Base-by-base conservation (phyloP, 1,284 basidiomycete genomes). In the Coriolopsis trogii region DNA sequence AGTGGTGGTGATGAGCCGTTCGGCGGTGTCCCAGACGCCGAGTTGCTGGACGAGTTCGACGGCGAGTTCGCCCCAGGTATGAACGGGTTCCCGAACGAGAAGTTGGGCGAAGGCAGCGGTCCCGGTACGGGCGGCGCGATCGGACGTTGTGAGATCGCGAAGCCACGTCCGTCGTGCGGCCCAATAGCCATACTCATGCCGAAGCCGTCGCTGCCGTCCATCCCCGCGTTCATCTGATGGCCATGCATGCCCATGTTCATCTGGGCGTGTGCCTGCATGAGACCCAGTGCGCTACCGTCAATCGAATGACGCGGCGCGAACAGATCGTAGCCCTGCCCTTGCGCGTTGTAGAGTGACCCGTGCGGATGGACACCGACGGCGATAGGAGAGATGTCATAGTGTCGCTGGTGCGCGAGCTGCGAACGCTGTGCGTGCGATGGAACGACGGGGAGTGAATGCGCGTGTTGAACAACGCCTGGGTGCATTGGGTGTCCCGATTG, bases 61-160 rank as follows among this genome's bases (percentile, higher is more conserved):
- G 43, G 46, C 26, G 46, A 23, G 38, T 36, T 55, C 20, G 39
- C 37, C 0, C 68, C 63, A 51, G 82, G 76, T 6, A 78, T 73
- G 54, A 56, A 54, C 29, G 58, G 58, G 38, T 61, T 59, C 7
- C 87, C 87, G 60, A 89, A 89, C 36, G 82, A 82, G 72, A 82
- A 89, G 60, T 77, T 78, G 25, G 83, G 81, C 7, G 77, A 75
- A 5, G 87, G 87, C n/a, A 89, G 73, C 6, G 87, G 87, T 0
- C 87, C 87, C 6, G 85, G 82, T 41, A 84, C 77, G 9, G 82
- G 82, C 3, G 82, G 76, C 1, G 74, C 64, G 24, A 83, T 65
- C 5, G 72, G 63, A 28, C 85, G 80, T 25, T 77, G 65, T 13
- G 80, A 75, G 49, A 80, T 67, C 8, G 78, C 70, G 61, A 78